Evolutionary conservation across 2,329 filamentous ascomycete species (phyloP), one percentile per base, ranked within the genome.

Genomic region (Neocucurbitaria cava): DNA sequence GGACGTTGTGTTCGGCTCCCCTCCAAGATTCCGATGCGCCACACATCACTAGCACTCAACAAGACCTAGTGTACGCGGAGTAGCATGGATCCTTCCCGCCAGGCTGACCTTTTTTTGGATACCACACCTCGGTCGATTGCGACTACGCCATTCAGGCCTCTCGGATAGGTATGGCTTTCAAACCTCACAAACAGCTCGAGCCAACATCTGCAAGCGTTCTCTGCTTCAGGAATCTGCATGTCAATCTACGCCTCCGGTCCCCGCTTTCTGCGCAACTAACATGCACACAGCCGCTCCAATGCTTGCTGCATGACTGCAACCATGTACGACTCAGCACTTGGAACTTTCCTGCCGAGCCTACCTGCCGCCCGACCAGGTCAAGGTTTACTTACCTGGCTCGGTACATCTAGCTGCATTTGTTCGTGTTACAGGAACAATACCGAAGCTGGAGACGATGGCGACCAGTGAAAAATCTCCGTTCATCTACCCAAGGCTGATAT

Each of bases 21-120:
- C 69, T 66, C 55, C 52, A 45, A 49, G 60, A 53, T 30, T 69
- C 69, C 68, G 69, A 45, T n/a, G 53, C 53, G 47, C 51, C 64
- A 55, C 55, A 55, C 21, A 28, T n/a, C 54, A 20, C 46, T 52
- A 59, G 58, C 20, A 5, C 59, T 39, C 2, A 35, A 55, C 45
- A 13, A 0, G 38, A 52, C 35, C 45, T 68, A 64, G 64, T 36
- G 45, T 4, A 13, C 23, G 28, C 51, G 35, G 36, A 64, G 59
- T 69, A 56, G 59, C 38, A 48, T 35, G 24, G 40, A 56, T 54
- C 50, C 9, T 39, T 39, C 31, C 23, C 38, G 28, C 52, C 48
- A 59, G 50, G 40, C 35, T 52, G 53, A 62, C 58, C 61, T 67
- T 65, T 59, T 58, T 57, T 58, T 42, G 40, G 59, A 45, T 51